Evolutionary conservation across 768 basidiomycete species (phyloP).

Genomic region (Chalciporus sphaerocephalus): DNA sequence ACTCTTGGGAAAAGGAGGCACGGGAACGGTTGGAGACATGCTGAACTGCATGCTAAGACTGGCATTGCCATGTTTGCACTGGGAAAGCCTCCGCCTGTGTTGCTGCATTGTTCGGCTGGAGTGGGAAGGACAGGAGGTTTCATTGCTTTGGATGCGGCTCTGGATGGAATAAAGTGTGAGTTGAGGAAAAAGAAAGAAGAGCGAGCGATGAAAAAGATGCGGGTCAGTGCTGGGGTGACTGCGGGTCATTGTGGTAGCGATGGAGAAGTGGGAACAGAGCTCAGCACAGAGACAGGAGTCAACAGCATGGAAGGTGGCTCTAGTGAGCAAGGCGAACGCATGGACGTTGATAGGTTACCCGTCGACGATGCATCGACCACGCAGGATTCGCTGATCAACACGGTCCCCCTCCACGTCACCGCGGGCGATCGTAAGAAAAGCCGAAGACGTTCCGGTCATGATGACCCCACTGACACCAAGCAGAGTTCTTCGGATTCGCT

Average conservation of each 20-base stretch:
- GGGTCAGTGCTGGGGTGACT: not conserved
- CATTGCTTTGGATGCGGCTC: conserved; percentile 82
- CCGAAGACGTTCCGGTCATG: conserved; percentile 7
- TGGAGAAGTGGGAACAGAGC: conserved; percentile 4
- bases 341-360: conserved; percentile 27
- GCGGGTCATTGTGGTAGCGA: conserved; percentile 1
- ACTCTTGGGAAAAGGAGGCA: conserved; percentile 3
- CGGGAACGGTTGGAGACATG: conserved; percentile 29
- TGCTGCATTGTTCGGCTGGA: conserved; percentile 91
- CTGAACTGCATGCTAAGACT: conserved; percentile 47
- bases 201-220: conserved; percentile 4
- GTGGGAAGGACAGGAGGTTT: conserved; percentile 94
- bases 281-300: conserved; percentile 7
- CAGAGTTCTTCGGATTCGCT: conserved; percentile 19
- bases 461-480: conserved; percentile 3
- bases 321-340: conserved; percentile 11
- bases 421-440: conserved; percentile 28
- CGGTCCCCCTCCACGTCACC: conserved; percentile 25
- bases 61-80: conserved; percentile 55
- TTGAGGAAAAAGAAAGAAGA: conserved; percentile 36
- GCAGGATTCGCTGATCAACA: conserved; percentile 14
- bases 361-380: not conserved
- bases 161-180: conserved; percentile 69
- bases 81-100: conserved; percentile 49
- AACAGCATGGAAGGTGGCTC: conserved; percentile 1